Evolutionary conservation across 2,329 filamentous ascomycete genomes (phyloP).

Genomic region (Trichoderma harzianum): DNA sequence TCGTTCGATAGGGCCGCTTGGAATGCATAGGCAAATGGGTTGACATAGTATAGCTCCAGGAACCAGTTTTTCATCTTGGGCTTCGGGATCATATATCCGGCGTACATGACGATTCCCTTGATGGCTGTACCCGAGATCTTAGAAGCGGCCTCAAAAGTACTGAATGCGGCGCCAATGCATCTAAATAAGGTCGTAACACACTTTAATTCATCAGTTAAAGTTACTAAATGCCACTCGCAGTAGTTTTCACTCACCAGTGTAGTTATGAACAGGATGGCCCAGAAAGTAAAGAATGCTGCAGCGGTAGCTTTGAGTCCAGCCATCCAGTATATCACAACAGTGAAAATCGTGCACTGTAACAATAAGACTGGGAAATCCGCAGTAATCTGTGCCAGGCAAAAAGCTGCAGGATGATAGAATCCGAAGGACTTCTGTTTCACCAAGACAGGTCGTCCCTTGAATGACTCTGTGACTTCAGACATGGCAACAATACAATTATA

Average conservation of each 20-base stretch:
- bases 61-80: slow-evolving; percentile 62
- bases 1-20: not conserved
- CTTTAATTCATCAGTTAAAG: slow-evolving; percentile 22
- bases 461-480: slow-evolving; percentile 64
- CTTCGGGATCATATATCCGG: slow-evolving; percentile 61
- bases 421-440: slow-evolving; percentile 58
- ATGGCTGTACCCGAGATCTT: slow-evolving; percentile 53
- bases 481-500: slow-evolving; percentile 60
- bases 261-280: slow-evolving; percentile 37
- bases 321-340: slow-evolving; percentile 62
- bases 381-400: slow-evolving; percentile 55
- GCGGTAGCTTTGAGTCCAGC: slow-evolving; percentile 51
- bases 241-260: not conserved
- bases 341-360: slow-evolving; percentile 57
- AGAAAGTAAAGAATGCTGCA: slow-evolving; percentile 59
- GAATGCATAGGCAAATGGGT: not conserved
- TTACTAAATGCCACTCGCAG: not conserved
- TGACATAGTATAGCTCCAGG: slow-evolving; percentile 59
- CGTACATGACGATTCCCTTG: slow-evolving; percentile 56
- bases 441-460: slow-evolving; percentile 56
- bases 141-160: slow-evolving; percentile 56
- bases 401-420: slow-evolving; percentile 54
- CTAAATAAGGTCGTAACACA: slow-evolving; percentile 59
- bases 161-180: slow-evolving; percentile 52
- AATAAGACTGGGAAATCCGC: slow-evolving; percentile 55